These are phyloP conservation scores for Maudiozyma saulgeensis DNA, from an alignment of 805 yeast genomes.

Conservation along the genomic window DNA sequence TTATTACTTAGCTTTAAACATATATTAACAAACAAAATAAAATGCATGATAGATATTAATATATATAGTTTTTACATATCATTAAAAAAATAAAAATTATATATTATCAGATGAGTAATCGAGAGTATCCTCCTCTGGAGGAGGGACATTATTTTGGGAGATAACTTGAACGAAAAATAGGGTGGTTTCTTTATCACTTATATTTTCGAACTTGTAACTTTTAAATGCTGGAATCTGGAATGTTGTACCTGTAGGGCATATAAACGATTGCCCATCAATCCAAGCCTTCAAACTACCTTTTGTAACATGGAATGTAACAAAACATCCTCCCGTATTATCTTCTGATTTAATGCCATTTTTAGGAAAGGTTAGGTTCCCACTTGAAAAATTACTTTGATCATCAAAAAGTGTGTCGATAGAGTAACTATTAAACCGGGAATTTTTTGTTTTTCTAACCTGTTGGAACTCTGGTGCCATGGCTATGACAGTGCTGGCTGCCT, in stretches of 20 bases:
- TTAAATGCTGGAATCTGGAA: slow-evolving; percentile 73
- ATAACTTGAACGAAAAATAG: slow-evolving; percentile 65
- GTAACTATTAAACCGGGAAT: slow-evolving; percentile 42
- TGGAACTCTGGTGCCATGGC: slow-evolving; percentile 58
- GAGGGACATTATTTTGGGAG: not conserved
- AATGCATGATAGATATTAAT: not conserved
- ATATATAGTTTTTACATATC: no score
- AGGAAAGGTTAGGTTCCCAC: slow-evolving; percentile 63
- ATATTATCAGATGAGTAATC: no score
- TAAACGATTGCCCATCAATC: slow-evolving; percentile 46
- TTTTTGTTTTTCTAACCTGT: slow-evolving; percentile 33
- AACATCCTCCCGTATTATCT: slow-evolving; percentile 45
- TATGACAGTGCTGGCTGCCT: slow-evolving; percentile 23
- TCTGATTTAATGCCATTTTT: slow-evolving; percentile 50
- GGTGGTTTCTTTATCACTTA: slow-evolving; percentile 45
- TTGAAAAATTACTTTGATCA: slow-evolving; percentile 51
- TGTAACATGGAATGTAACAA: slow-evolving; percentile 65
- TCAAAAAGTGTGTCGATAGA: slow-evolving; percentile 55
- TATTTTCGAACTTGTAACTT: slow-evolving; percentile 55
- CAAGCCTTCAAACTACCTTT: slow-evolving; percentile 61
- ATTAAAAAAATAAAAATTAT: no score
- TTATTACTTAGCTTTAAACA: not conserved
- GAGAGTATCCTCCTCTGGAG: no score
- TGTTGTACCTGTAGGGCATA: slow-evolving; percentile 62
- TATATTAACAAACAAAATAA: not conserved